Base-by-base conservation (phyloP, 208 protist genomes). In the Polymyxa betae region DNA sequence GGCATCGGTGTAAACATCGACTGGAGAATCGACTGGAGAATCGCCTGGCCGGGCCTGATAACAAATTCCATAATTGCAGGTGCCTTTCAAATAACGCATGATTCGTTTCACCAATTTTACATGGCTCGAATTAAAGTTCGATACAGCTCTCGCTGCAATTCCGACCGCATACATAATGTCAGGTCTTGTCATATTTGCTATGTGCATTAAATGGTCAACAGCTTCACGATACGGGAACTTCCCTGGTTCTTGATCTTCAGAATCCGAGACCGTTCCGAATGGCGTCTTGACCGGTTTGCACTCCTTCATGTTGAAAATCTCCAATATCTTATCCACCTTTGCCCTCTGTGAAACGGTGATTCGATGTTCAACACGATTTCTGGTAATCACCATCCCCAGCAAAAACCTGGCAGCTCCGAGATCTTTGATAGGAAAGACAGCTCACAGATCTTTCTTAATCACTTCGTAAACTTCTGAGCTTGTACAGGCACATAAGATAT, bases 91-190 rank as follows among this genome's bases (percentile, higher is more conserved):
- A 43, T 82, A 82, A 35, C 72, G 72, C 72, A 82, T 35, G 5
- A 82, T 82, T 35, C 72, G 5, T 43, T 82, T 82, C 40, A 82
- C 72, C n/a, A 43, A 12, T 12, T 35, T 5, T 82, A 40, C 72
- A 43, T 82, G 72, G n/a, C 40, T 43, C 35, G n/a, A 12, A n/a
- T 35, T 82, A 12, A 43, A 43, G n/a, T 43, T 38, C 10, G 16
- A 35, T 35, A 82, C 72, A 82, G 40, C n/a, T 43, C 72, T 82
- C 10, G 72, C 72, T 12, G 40, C 72, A 82, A 43, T 43, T 35
- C 72, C 40, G 16, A 82, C 72, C 72, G 5, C 72, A 35, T 82
- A 35, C 72, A 82, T 82, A n/a, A 82, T 82, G n/a, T 82, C 72
- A 35, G 72, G 72, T n/a, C 72, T 35, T 43, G 72, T 82, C 72